Conservation (phyloP, 805 yeast species). For the Wickerhamiella lipophila region DNA sequence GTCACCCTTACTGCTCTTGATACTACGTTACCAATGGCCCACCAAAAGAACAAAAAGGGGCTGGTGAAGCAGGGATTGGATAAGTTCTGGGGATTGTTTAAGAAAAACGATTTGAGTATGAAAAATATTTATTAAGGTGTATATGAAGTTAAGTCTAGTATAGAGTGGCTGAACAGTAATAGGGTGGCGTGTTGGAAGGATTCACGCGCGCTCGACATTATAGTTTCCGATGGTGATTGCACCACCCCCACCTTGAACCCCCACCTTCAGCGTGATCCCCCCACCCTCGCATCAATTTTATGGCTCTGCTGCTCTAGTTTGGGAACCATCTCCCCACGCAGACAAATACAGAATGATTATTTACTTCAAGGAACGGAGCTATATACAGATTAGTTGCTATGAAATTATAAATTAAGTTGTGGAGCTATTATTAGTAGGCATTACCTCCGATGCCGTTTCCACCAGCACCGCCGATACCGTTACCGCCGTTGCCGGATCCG, state of each 20-base stretch:
- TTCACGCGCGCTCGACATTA: too few relatives aligned
- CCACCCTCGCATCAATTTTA: too few relatives aligned
- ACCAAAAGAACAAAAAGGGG: conserved; percentile 15
- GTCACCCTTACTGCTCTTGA: conserved; percentile 88
- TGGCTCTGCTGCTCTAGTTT: too few relatives aligned
- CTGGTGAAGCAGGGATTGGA: conserved; percentile 17
- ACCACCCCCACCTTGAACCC: too few relatives aligned
- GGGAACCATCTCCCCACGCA: too few relatives aligned
- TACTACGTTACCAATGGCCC: conserved; percentile 54
- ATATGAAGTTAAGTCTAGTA: background rate
- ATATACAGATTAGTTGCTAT: background rate
- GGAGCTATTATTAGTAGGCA: background rate
- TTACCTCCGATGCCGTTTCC: background rate
- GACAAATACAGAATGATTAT: background rate
- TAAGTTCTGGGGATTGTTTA: conserved; percentile 9
- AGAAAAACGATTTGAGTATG: background rate
- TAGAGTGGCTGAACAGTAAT: too few relatives aligned
- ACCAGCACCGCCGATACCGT: background rate
- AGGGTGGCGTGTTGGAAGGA: too few relatives aligned
- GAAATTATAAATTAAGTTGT: too few relatives aligned
- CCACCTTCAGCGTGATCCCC: background rate
- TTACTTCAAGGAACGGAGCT: background rate
- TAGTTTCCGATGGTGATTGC: too few relatives aligned
- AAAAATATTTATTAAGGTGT: conserved; percentile 9
- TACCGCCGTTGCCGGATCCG: background rate